Evolutionary conservation across 1,284 basidiomycete species (phyloP), one percentile per base, ranked within the genome.

Genomic region (Rhodotorula sp.): DNA sequence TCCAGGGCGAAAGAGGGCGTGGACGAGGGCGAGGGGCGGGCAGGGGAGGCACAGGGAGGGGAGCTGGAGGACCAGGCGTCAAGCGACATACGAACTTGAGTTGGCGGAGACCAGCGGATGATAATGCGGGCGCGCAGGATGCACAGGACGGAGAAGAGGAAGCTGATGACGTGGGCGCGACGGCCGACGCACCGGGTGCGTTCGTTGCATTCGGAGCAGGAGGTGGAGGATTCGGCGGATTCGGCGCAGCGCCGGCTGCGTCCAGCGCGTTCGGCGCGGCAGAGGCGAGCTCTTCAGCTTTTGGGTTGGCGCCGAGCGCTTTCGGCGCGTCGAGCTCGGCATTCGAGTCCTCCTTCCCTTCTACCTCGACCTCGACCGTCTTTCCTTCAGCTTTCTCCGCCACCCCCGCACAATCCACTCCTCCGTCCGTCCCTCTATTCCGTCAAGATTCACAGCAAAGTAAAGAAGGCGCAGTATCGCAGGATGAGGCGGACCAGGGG

Each of bases 191-290:
- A 22, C 27, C 22, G 11, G 19, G 24, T 34, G 32, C 54, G 20
- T 44, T 44, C 39, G 39, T 17, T 44, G 54, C 54, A 20, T 55
- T 55, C 9, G 59, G n/a, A 22, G 30, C 56, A 17, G 56, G 39
- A 6, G 55, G 29, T 22, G 62, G 63, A 46, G 59, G 59, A 11
- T 65, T 69, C 46, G 27, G 36, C 4, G 67, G 62, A 17, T 68
- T 68, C 27, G 67, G 62, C 10, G 51, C 27, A 4, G 19, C 9
- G 3, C 11, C 46, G 4, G 6, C 36, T 15, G 9, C 47, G n/a
- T 27, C 27, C 32, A 34, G 61, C 27, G 61, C 53, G 20, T 63
- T 63, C 44, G 62, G 53, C 20, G 6, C 61, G 30, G 44, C n/a
- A 17, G 29, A 22, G 3, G 30, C 39, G 52, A 34, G 53, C 36